Evolutionary conservation across 805 yeast genomes (phyloP).

Genomic region (Yamadazyma laniorum): DNA sequence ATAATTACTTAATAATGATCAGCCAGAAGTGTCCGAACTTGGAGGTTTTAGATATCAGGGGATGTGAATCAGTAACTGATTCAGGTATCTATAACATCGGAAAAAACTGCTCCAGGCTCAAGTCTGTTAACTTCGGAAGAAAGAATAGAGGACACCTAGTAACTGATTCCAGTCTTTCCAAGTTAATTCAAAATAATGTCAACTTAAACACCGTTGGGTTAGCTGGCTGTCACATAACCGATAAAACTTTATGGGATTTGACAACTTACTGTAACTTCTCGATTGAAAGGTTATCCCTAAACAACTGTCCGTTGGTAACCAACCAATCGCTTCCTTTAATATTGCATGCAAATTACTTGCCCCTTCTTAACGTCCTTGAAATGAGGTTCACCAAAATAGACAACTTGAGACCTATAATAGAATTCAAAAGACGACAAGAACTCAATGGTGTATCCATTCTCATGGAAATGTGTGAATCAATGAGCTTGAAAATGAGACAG

Average conservation of each 20-base stretch:
- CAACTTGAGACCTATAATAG: slow-evolving; percentile 62
- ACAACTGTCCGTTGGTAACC: slow-evolving; percentile 63
- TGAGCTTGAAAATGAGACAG: slow-evolving; percentile 56
- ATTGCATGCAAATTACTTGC: slow-evolving; percentile 47
- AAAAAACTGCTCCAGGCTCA: slow-evolving; percentile 53
- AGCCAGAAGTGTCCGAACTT: slow-evolving; percentile 57
- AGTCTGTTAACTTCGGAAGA: slow-evolving; percentile 75
- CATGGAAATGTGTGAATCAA: slow-evolving; percentile 74
- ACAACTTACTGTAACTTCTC: slow-evolving; percentile 49
- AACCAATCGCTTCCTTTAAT: slow-evolving; percentile 56
- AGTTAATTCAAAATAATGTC: slow-evolving; percentile 53
- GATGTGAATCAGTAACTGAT: slow-evolving; percentile 78
- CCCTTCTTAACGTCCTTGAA: slow-evolving; percentile 70
- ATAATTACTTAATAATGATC: slow-evolving; percentile 52
- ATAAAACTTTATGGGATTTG: slow-evolving; percentile 77
- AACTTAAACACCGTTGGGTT: slow-evolving; percentile 70
- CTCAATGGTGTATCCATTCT: slow-evolving; percentile 49
- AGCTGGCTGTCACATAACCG: slow-evolving; percentile 84
- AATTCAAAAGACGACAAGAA: slow-evolving; percentile 57
- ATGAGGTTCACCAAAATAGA: slow-evolving; percentile 63
- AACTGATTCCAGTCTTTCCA: slow-evolving; percentile 65
- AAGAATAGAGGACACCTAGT: slow-evolving; percentile 64
- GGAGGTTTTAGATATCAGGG: slow-evolving; percentile 70
- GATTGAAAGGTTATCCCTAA: slow-evolving; percentile 68
- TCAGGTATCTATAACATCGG: slow-evolving; percentile 70